Evolutionary conservation across 2,329 filamentous ascomycete genomes (phyloP).

Genomic region (Pseudogymnoascus sp.): DNA sequence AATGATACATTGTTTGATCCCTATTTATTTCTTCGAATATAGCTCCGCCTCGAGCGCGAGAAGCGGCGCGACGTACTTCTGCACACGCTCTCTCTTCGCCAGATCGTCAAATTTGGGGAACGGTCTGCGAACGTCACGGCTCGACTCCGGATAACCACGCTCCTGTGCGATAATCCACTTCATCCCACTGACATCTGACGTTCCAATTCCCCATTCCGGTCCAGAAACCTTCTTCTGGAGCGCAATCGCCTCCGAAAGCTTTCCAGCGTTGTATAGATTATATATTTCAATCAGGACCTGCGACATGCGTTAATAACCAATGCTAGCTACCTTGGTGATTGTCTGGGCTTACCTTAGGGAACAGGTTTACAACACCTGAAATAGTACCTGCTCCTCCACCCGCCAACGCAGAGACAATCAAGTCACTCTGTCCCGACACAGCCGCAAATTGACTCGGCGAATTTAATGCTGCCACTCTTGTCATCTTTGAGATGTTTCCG

Average conservation of each 20-base stretch:
- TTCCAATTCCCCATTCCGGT: constrained; percentile 48
- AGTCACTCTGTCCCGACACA: constrained; percentile 62
- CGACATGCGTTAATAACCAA: constrained; percentile 32
- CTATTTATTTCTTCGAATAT: background rate
- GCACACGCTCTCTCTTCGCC: constrained; percentile 28
- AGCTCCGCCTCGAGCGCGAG: background rate
- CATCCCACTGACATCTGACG: constrained; percentile 51
- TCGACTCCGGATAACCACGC: constrained; percentile 42
- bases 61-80: constrained; percentile 7
- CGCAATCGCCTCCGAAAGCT: constrained; percentile 38
- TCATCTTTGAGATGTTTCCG: constrained; percentile 35
- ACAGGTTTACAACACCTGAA: constrained; percentile 57
- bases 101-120: constrained; percentile 41
- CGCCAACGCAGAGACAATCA: constrained; percentile 52
- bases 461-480: constrained; percentile 42
- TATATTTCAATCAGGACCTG: constrained; percentile 39
- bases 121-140: constrained; percentile 44
- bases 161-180: constrained; percentile 51
- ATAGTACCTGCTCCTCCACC: constrained; percentile 53
- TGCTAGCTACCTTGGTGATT: constrained; percentile 35
- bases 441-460: constrained; percentile 53
- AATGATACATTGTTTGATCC: background rate
- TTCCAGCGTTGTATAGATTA: constrained; percentile 39
- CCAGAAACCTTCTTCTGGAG: constrained; percentile 43
- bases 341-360: constrained; percentile 59